These are phyloP conservation scores for Pyricularia sp. DNA, from an alignment of 2,329 filamentous ascomycete species.

Conservation along the genomic window DNA sequence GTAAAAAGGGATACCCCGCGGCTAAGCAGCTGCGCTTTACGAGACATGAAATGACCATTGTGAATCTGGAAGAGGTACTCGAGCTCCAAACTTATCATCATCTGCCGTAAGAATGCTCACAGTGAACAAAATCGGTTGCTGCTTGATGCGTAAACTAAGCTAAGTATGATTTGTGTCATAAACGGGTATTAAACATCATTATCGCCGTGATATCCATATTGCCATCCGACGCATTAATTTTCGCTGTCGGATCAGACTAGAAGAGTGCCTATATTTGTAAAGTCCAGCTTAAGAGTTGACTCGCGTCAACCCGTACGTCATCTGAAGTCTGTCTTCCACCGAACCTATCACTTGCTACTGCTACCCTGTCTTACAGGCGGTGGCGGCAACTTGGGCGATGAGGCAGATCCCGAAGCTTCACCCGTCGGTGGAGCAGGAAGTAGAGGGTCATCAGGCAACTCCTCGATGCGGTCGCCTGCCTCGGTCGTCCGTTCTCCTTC, in stretches of 20 bases:
- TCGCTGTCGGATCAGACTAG: not conserved
- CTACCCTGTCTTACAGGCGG: not conserved
- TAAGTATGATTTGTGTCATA: not conserved
- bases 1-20: not conserved
- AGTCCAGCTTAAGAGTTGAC: not conserved
- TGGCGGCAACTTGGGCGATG: not conserved
- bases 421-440: not conserved
- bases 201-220: not conserved
- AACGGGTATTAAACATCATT: not conserved
- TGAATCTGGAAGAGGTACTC: not conserved
- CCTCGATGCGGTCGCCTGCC: conserved; percentile 28
- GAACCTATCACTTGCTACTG: not conserved
- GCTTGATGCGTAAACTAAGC: not conserved
- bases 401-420: not conserved
- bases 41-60: not conserved
- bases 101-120: not conserved
- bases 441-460: conserved; percentile 36
- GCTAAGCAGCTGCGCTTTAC: not conserved
- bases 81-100: not conserved
- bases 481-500: conserved; percentile 26
- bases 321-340: not conserved
- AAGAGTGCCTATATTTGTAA: not conserved
- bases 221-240: not conserved
- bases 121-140: not conserved
- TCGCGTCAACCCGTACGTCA: not conserved